Percentiles rank a stretch among this genome's conserved stretches.
These are phyloP conservation scores for Fraxinus dipetala DNA, from an alignment of 305 asterid species.

Conservation along the genomic window DNA sequence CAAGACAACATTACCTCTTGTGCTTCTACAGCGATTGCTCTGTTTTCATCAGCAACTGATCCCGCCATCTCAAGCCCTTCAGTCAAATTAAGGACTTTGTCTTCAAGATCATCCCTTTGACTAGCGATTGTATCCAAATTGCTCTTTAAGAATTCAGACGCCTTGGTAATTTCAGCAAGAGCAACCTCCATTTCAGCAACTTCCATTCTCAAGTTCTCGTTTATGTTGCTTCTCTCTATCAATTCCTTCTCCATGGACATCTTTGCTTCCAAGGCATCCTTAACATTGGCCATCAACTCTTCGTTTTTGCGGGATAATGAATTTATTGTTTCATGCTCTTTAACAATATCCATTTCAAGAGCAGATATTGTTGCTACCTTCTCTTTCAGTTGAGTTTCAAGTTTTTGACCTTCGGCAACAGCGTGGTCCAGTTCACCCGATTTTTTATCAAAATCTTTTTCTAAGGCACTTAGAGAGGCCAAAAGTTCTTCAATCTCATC, in stretches of 20 bases:
- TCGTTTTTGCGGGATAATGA: slow-evolving; percentile 44
- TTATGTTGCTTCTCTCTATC: slow-evolving; percentile 40
- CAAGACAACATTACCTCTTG: slow-evolving; percentile 61
- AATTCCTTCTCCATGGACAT: slow-evolving; percentile 53
- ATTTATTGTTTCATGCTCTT: slow-evolving; percentile 40
- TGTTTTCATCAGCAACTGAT: slow-evolving; percentile 71
- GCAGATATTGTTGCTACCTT: slow-evolving; percentile 43
- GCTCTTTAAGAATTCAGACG: slow-evolving; percentile 53
- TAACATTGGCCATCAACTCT: slow-evolving; percentile 50
- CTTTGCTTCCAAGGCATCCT: slow-evolving; percentile 48
- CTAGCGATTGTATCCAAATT: slow-evolving; percentile 49
- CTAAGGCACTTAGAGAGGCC: slow-evolving; percentile 51
- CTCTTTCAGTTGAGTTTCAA: slow-evolving; percentile 62
- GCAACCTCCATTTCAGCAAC: slow-evolving; percentile 56
- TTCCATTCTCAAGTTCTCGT: slow-evolving; percentile 63
- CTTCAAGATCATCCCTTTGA: slow-evolving; percentile 57
- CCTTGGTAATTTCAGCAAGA: slow-evolving; percentile 52
- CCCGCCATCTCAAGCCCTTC: slow-evolving; percentile 61
- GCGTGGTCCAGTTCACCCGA: slow-evolving; percentile 56
- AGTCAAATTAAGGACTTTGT: slow-evolving; percentile 38
- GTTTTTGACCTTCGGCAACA: slow-evolving; percentile 46
- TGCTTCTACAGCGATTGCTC: slow-evolving; percentile 61
- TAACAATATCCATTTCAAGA: slow-evolving; percentile 51
- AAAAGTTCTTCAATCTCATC: slow-evolving; percentile 56
- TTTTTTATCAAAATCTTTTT: slow-evolving; percentile 45